A percentile compares a stretch with the other conserved stretches of the same genome.
Evolutionary conservation across 1,139 yeast genomes (phyloP).

Genomic region (Eremothecium sinecaudum): DNA sequence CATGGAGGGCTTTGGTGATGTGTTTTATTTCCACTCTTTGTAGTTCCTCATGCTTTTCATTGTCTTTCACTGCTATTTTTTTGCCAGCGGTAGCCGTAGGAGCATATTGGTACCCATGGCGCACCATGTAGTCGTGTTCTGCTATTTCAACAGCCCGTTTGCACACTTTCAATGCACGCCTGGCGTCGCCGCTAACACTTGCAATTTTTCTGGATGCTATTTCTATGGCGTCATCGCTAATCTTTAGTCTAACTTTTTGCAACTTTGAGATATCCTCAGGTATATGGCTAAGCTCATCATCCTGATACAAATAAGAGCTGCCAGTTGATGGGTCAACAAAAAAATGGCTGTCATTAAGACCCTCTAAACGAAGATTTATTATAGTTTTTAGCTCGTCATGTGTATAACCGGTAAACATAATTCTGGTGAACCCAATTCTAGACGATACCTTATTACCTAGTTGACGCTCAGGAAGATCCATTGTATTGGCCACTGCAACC

Average conservation of each 20-base stretch:
- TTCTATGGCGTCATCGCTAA: constrained; percentile 72
- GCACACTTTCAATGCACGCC: constrained; percentile 84
- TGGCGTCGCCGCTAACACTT: constrained; percentile 93
- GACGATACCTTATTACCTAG: constrained; percentile 85
- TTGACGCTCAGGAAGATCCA: constrained; percentile 91
- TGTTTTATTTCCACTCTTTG: constrained; percentile 59
- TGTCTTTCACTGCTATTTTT: constrained; percentile 11
- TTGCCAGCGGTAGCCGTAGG: constrained; percentile 12
- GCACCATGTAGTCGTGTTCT: constrained; percentile 43
- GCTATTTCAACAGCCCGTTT: constrained; percentile 88
- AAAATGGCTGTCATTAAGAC: constrained; percentile 36
- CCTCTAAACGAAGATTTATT: constrained; percentile 59
- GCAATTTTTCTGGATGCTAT: constrained; percentile 93
- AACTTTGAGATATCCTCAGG: constrained; percentile 16
- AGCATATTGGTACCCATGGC: constrained; percentile 28
- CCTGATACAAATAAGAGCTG: constrained; percentile 21
- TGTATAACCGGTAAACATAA: constrained; percentile 83
- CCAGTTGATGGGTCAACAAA: constrained; percentile 30
- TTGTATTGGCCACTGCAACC: constrained; percentile 90
- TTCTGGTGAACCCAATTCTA: constrained; percentile 77
- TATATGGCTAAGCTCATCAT: constrained; percentile 6
- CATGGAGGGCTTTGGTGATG: constrained; percentile 69
- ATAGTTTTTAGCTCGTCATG: constrained; percentile 69
- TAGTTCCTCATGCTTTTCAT: constrained; percentile 32
- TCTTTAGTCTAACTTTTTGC: constrained; percentile 34